Percentiles rank a stretch among this genome's conserved stretches.
phyloP scores from a whole-genome alignment of 2,329 filamentous ascomycete species.

The Mycosphaerella arachidis region DNA sequence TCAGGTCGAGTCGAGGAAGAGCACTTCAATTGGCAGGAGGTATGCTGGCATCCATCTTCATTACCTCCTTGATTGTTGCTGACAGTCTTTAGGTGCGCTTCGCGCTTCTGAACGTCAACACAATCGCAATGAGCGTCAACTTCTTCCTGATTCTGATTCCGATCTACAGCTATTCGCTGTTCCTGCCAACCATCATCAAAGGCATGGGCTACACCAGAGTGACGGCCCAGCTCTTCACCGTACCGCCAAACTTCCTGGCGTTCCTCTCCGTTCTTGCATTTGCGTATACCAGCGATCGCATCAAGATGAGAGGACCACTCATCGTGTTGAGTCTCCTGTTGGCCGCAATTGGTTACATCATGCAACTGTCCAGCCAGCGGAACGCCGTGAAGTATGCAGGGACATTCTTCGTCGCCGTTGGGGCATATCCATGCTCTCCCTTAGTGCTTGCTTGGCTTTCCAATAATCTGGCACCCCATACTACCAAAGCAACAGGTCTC shows the following conservation, averaged over 20 bases:
- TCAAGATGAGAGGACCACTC: conserved; percentile 33
- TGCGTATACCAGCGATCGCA: conserved; percentile 28
- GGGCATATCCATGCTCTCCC: conserved; percentile 32
- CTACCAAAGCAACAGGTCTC: conserved; percentile 41
- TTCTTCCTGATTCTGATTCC: conserved; percentile 34
- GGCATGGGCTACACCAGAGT: conserved; percentile 41
- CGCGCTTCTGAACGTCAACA: conserved; percentile 35
- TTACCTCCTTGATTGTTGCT: neutral
- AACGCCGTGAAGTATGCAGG: conserved; percentile 37
- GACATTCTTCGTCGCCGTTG: conserved; percentile 37
- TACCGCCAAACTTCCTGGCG: conserved; percentile 36
- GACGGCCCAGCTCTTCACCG: conserved; percentile 38
- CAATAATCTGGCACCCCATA: conserved; percentile 44
- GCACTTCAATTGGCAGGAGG: conserved; percentile 31
- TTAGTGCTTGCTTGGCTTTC: conserved; percentile 38
- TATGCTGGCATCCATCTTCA: conserved; percentile 17
- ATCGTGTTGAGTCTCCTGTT: conserved; percentile 26
- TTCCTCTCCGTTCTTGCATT: conserved; percentile 27
- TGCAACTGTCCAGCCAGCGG: conserved; percentile 33
- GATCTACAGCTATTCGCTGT: conserved; percentile 45
- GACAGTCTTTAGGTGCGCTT: conserved; percentile 27
- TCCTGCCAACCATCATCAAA: conserved; percentile 44
- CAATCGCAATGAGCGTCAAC: conserved; percentile 30
- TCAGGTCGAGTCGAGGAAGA: conserved; percentile 30
- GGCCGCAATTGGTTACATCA: conserved; percentile 39